Conservation (phyloP, 2,329 filamentous ascomycete species). For the Xylariaceae sp. region DNA sequence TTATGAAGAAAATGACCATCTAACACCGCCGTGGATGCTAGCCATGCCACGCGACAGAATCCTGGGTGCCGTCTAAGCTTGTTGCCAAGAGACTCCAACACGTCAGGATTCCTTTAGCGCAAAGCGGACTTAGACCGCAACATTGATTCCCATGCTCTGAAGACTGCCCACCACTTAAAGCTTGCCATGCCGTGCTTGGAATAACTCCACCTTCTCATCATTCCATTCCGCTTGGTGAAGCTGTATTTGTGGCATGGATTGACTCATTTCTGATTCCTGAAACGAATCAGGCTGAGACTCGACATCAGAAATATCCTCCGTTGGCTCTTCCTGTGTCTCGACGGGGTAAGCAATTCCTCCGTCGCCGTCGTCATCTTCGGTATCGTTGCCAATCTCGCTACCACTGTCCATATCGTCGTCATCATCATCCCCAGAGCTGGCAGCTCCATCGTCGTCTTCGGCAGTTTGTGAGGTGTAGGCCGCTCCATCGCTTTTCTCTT, state of each 20-base stretch:
- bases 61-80: slow-evolving; percentile 3
- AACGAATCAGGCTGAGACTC: slow-evolving; percentile 54
- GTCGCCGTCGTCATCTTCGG: slow-evolving; percentile 41
- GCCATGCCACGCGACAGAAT: too few relatives aligned
- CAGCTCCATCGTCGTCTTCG: slow-evolving; percentile 16
- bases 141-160: slow-evolving; percentile 2
- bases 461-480: slow-evolving; percentile 19
- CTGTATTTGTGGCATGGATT: slow-evolving; percentile 49
- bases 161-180: slow-evolving; percentile 30
- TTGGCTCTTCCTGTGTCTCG: slow-evolving; percentile 39
- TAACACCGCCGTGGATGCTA: too few relatives aligned
- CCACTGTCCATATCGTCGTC: slow-evolving; percentile 34
- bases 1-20: too few relatives aligned
- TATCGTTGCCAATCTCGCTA: slow-evolving; percentile 35
- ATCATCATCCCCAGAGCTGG: slow-evolving; percentile 22
- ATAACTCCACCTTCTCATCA: slow-evolving; percentile 78
- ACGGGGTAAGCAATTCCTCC: slow-evolving; percentile 38
- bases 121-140: slow-evolving; percentile 16
- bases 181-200: slow-evolving; percentile 68
- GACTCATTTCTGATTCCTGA: slow-evolving; percentile 43
- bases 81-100: slow-evolving; percentile 15
- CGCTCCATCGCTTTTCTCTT: slow-evolving; percentile 39
- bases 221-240: slow-evolving; percentile 80
- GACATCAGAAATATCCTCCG: slow-evolving; percentile 45
- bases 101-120: slow-evolving; percentile 14